Conservation (phyloP, 1,284 basidiomycete genomes). For the Mycocalia duriaeana region DNA sequence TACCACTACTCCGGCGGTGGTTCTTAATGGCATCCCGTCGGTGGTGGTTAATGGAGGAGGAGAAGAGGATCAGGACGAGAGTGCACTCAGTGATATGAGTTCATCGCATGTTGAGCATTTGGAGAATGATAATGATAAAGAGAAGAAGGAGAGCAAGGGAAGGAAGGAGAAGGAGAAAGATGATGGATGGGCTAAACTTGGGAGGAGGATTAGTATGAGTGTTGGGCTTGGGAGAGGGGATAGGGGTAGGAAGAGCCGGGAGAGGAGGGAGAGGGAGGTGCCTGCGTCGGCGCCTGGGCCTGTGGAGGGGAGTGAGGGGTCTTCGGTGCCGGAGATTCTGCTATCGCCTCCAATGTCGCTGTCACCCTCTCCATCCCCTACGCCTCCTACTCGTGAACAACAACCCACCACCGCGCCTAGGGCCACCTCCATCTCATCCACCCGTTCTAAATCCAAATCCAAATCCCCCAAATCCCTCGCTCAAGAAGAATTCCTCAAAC, state of each 20-base stretch:
- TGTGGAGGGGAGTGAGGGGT: not conserved
- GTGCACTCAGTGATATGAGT: no score
- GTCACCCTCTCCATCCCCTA: not conserved
- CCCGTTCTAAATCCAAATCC: constrained; percentile 33
- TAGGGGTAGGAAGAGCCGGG: constrained; percentile 32
- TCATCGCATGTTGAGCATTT: constrained; percentile 29
- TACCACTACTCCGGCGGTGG: constrained; percentile 15
- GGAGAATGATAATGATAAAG: constrained; percentile 6
- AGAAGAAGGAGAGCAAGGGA: constrained; percentile 13
- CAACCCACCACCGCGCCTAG: constrained; percentile 5
- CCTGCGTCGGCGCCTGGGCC: not conserved
- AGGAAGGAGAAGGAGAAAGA: constrained; percentile 13
- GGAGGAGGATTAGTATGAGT: constrained; percentile 23
- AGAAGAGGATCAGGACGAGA: no score
- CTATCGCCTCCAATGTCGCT: not conserved
- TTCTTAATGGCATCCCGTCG: constrained; percentile 13
- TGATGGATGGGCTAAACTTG: constrained; percentile 13
- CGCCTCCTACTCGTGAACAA: not conserved
- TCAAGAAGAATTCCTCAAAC: constrained; percentile 59
- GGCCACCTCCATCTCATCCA: constrained; percentile 17
- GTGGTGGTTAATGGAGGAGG: constrained; percentile 24
- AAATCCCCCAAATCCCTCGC: constrained; percentile 48
- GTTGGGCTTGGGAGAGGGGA: constrained; percentile 39
- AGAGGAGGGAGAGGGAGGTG: constrained; percentile 25
- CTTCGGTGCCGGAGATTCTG: not conserved